These are phyloP conservation scores for Fusarium caatingaense DNA, from an alignment of 2,329 filamentous ascomycete species.

Conservation along the genomic window DNA sequence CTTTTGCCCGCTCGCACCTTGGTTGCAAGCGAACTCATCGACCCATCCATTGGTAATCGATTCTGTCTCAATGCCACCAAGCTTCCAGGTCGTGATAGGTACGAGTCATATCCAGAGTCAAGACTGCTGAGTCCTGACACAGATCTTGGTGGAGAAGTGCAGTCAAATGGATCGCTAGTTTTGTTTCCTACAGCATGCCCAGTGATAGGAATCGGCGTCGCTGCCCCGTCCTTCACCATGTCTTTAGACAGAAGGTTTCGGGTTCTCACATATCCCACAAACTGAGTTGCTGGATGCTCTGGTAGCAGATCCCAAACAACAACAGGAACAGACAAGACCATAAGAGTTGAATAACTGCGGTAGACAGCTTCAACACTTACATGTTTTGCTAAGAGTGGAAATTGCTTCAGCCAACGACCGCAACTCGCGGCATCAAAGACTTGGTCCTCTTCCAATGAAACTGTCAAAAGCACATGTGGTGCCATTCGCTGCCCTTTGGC, in stretches of 20 bases:
- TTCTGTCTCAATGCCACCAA: constrained; percentile 32
- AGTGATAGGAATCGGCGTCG: constrained; percentile 43
- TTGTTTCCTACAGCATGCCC: constrained; percentile 26
- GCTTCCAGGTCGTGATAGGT: constrained; percentile 37
- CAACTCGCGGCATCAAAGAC: constrained; percentile 43
- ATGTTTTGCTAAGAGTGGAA: constrained; percentile 44
- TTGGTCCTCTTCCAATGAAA: constrained; percentile 44
- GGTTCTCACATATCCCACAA: constrained; percentile 45
- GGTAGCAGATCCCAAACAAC: constrained; percentile 43
- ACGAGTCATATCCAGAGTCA: constrained; percentile 45
- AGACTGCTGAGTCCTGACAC: constrained; percentile 42
- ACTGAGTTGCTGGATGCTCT: constrained; percentile 44
- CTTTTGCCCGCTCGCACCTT: constrained; percentile 34
- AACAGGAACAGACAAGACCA: constrained; percentile 44
- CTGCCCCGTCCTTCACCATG: constrained; percentile 13
- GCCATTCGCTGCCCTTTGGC: constrained; percentile 39
- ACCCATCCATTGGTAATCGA: constrained; percentile 35
- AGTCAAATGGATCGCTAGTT: constrained; percentile 29
- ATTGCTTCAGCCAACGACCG: constrained; percentile 46
- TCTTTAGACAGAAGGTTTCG: constrained; percentile 38
- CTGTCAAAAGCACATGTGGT: constrained; percentile 44
- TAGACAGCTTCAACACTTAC: constrained; percentile 44
- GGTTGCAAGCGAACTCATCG: constrained; percentile 25
- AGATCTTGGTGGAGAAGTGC: constrained; percentile 36
- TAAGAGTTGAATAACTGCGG: constrained; percentile 42